Evolutionary conservation across 129 eudicot species (phyloP), one percentile per base, ranked within the genome.

Genomic region (Helianthus tuberosus): DNA sequence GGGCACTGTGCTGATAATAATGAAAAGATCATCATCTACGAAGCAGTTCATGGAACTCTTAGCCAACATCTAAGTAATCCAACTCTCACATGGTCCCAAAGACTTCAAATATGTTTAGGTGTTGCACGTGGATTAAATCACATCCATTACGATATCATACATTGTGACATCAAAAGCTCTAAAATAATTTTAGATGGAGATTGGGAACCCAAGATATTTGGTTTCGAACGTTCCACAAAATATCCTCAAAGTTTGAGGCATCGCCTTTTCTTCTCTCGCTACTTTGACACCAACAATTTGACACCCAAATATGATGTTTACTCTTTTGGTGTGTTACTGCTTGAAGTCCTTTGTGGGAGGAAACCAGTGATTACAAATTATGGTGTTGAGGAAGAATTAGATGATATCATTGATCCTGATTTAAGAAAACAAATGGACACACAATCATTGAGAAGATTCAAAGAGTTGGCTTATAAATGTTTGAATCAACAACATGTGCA

Each of bases 281-380:
- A 25, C 38, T 58, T 58, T 11, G 4, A 25, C 64, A 58, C 0
- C 29, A 6, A 25, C 5, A 39, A 8, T 6, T 13, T 12, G 66
- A 71, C 75, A 17, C 75, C 75, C 8, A 71, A 71, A 71, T 57
- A 71, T 58, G 68, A 72, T 58, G 76, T 58, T 13, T 72, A 58
- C 55, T 72, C 5, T 0, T 74, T 62, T 15, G 78, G 78, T 49
- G 47, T 49, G 20, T 8, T 73, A 48, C 17, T 58, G 64, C 15
- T 58, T 23, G 64, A 58, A 58, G 38, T 58, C 64, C 64, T 58
- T 11, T 25, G 27, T 74, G 71, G 23, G 55, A 46, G 71, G 66
- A 50, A 32, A 32, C 38, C 38, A 25, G 6, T 23, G 2, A 25
- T 23, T 25, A 58, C 14, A 47, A 47, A 47, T 3, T 2, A 9